phyloP scores from a whole-genome alignment of 768 basidiomycete species.

The Agrocybe praecox region DNA sequence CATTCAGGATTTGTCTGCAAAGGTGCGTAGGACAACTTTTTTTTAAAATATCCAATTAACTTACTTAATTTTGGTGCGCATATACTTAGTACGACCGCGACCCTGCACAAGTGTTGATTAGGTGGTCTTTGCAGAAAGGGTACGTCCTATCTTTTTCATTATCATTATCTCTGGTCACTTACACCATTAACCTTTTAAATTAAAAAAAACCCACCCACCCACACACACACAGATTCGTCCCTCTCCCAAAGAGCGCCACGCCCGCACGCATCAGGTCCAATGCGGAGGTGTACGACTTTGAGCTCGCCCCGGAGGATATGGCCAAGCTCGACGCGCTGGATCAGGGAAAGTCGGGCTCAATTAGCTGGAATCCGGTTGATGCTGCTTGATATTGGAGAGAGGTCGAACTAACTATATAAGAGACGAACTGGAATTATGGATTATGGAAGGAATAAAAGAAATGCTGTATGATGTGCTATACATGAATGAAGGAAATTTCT shows the following conservation, averaged over 20 bases:
- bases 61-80: no score
- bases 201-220: not conserved
- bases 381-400: no score
- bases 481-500: no score
- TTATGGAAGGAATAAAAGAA: no score
- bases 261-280: conserved; percentile 75
- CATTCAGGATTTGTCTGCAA: conserved; percentile 56
- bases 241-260: conserved; percentile 81
- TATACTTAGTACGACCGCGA: conserved; percentile 53
- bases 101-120: conserved; percentile 79
- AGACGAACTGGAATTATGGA: no score
- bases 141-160: conserved; percentile 31
- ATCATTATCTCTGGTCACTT: not conserved
- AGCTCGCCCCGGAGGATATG: conserved; percentile 68
- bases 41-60: not conserved
- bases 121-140: conserved; percentile 91
- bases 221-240: conserved; percentile 61
- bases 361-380: conserved; percentile 76
- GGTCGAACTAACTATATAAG: no score
- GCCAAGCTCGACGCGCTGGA: conserved; percentile 67
- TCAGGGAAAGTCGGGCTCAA: conserved; percentile 67
- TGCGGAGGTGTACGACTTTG: conserved; percentile 74
- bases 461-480: no score
- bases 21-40: conserved; percentile 40
- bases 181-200: no score